Evolutionary conservation across 306 rosid genomes (phyloP), one percentile per base, ranked within the genome.

Genomic region (Herpetospermum pedunculosum): DNA sequence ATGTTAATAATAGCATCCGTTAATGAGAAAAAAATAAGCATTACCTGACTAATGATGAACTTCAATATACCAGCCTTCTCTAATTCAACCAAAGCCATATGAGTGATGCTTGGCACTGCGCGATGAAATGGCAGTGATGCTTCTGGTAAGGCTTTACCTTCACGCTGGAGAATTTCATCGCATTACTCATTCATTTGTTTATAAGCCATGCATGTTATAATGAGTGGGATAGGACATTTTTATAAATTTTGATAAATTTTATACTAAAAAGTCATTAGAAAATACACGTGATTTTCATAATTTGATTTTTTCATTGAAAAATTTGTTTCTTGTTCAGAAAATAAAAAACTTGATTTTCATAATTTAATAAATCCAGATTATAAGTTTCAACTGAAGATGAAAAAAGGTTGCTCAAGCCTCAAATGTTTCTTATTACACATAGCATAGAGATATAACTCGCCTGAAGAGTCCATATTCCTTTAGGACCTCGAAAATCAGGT

Each of bases 381-480:
- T 68, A 25, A 43, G 52, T 46, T 43, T 68, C 73, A 34, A 68
- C 19, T 6, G 54, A 8, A 68, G 48, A 68, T 41, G 14, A 21
- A 69, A 44, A 69, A 69, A 69, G 38, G 54, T 69, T 25, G 38
- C 40, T 46, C 48, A 14, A 68, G n/a, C 49, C 53, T 26, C 48
- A 13, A 67, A 67, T 7, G 48, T 41, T 21, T 13, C 73, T 68
- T 37, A 25, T 43, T 69, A 68, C 1, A 41, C 25, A 13, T 43
- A 58, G 30, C 25, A 65, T 2, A 46, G 7, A 16, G 57, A 65
- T 41, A 68, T 32, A 44, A 57, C 77, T 77, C 83, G 84, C 97
- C 96, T 94, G 99, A 78, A 94, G 96, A 0, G 99, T 94, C 97
- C 97, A 94, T 79, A 94, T 91, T 80, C 99, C 99, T 79, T 85